Percentiles rank a stretch among this genome's conserved stretches.
phyloP scores from a whole-genome alignment of 1,139 yeast genomes.

The Scheffersomyces illinoinensis region DNA sequence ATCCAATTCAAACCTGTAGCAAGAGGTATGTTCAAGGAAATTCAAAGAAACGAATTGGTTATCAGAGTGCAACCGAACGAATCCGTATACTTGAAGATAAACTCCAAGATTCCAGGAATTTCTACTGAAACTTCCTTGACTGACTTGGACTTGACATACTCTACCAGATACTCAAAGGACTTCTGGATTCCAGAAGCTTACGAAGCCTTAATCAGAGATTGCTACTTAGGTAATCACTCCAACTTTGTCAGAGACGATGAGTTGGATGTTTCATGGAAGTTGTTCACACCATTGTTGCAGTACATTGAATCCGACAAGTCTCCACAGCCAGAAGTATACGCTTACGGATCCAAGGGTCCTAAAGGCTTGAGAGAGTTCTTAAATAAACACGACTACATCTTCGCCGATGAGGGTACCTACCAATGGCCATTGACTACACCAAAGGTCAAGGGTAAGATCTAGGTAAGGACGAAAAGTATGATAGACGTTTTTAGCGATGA shows the following conservation, averaged over 20 bases:
- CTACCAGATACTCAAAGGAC: constrained; percentile 73
- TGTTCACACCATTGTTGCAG: constrained; percentile 88
- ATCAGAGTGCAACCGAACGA: constrained; percentile 93
- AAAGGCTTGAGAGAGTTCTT: constrained; percentile 60
- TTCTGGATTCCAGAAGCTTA: constrained; percentile 98
- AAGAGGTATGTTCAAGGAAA: constrained; percentile 75
- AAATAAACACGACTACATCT: constrained; percentile 66
- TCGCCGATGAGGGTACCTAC: constrained; percentile 59
- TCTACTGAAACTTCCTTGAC: constrained; percentile 79
- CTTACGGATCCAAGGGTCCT: constrained; percentile 95
- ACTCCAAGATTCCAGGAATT: constrained; percentile 91
- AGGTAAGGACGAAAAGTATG: constrained; percentile 2
- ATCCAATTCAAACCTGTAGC: constrained; percentile 88
- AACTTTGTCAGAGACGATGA: constrained; percentile 98
- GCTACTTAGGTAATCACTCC: constrained; percentile 88
- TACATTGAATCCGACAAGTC: constrained; percentile 70
- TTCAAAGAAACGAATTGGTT: constrained; percentile 90
- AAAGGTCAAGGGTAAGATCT: constrained; percentile 38
- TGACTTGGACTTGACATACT: constrained; percentile 86
- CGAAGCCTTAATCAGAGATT: constrained; percentile 92
- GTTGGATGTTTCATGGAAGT: constrained; percentile 87
- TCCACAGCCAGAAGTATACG: constrained; percentile 64
- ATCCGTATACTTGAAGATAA: constrained; percentile 88
- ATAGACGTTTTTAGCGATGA: background rate
- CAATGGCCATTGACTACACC: constrained; percentile 86